phyloP scores from a whole-genome alignment of 306 rosid genomes.

The Prunus salicina region DNA sequence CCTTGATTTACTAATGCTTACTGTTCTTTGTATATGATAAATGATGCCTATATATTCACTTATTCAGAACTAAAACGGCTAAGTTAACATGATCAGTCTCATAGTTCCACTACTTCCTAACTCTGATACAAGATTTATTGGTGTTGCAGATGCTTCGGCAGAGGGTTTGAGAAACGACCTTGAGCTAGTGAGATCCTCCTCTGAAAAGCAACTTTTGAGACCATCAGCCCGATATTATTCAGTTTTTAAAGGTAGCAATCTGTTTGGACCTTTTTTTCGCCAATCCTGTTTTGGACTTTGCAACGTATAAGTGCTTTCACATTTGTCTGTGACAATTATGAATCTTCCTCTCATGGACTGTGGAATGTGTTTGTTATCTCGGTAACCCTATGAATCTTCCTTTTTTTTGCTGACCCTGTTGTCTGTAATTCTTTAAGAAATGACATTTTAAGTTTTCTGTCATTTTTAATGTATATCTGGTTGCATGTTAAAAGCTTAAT shows the following conservation, averaged over 20 bases:
- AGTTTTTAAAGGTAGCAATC: slow-evolving; percentile 56
- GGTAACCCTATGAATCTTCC: no score
- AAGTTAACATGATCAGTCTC: neutral
- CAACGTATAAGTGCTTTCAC: neutral
- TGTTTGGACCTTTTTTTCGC: neutral
- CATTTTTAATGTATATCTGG: no score
- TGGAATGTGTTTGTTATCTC: neutral
- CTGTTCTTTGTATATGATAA: neutral
- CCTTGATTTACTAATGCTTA: neutral
- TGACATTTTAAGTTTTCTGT: no score
- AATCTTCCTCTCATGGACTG: slow-evolving; percentile 1
- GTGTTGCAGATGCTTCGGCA: slow-evolving; percentile 47
- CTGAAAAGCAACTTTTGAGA: slow-evolving; percentile 74
- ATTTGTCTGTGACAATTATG: neutral
- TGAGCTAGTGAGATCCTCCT: slow-evolving; percentile 55
- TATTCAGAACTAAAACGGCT: neutral
- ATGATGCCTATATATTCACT: neutral
- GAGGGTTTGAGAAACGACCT: slow-evolving; percentile 42
- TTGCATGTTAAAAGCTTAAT: neutral
- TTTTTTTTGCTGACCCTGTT: no score
- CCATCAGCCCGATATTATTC: slow-evolving; percentile 76
- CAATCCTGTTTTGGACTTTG: neutral
- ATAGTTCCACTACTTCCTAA: slow-evolving; percentile 6
- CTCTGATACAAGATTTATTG: slow-evolving; percentile 27
- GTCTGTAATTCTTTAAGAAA: neutral